Evolutionary conservation across 2,329 filamentous ascomycete genomes (phyloP).

Genomic region (Fusarium sp.): DNA sequence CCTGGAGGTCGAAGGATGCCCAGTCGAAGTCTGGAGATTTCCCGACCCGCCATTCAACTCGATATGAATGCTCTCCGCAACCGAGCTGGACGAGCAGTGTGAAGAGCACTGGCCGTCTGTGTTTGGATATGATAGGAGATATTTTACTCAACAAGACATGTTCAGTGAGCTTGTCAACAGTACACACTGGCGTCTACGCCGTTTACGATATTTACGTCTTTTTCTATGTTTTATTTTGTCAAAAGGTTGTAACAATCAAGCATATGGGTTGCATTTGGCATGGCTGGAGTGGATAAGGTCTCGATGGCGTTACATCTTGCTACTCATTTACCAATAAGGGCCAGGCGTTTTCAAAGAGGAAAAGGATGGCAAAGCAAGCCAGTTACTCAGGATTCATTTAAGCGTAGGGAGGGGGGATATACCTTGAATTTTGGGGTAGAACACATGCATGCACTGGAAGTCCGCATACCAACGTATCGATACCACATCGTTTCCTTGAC

Average conservation of each 20-base stretch:
- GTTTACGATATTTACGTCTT: conserved; percentile 35
- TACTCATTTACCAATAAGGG: conserved; percentile 17
- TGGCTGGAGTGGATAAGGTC: conserved; percentile 27
- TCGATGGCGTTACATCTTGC: conserved; percentile 39
- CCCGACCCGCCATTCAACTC: conserved; percentile 52
- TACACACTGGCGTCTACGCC: conserved; percentile 20
- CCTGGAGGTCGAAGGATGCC: conserved; percentile 66
- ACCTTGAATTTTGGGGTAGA: conserved; percentile 33
- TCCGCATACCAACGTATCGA: conserved; percentile 43
- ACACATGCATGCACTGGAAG: conserved; percentile 42
- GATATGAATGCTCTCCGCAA: conserved; percentile 43
- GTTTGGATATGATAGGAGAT: conserved; percentile 34
- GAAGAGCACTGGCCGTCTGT: conserved; percentile 41
- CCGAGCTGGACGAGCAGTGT: conserved; percentile 44
- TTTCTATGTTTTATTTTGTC: conserved; percentile 36
- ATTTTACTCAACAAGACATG: background rate
- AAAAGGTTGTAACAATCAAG: conserved; percentile 32
- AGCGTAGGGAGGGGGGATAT: conserved; percentile 26
- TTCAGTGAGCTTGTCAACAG: background rate
- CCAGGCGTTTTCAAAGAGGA: conserved; percentile 44
- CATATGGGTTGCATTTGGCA: conserved; percentile 38
- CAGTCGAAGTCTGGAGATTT: conserved; percentile 69
- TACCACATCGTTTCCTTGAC: conserved; percentile 45
- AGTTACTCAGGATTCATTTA: conserved; percentile 22
- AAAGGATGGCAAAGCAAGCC: conserved; percentile 23